Percentiles rank a stretch among this genome's conserved stretches.
Evolutionary conservation across 352 stramenopile species (phyloP).

Genomic region (Globisporangium uncinulatum): DNA sequence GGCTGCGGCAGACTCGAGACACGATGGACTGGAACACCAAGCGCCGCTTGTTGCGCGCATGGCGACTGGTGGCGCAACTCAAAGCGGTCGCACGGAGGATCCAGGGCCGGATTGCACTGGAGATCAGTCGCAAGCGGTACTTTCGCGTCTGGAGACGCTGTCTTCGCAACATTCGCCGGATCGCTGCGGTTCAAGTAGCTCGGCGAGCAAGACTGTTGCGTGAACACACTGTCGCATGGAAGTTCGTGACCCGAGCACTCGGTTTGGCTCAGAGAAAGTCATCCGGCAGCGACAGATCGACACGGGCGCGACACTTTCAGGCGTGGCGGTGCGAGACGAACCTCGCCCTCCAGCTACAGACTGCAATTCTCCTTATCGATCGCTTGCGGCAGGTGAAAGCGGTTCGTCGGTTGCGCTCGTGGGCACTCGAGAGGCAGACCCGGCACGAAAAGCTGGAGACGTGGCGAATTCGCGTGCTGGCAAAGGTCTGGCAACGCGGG

Average conservation of each 20-base stretch:
- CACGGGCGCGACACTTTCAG: conserved; percentile 1
- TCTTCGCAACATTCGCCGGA: background rate
- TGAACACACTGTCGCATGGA: conserved; percentile 24
- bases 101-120: background rate
- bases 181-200: background rate
- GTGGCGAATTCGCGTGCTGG: background rate
- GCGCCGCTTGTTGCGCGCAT: background rate
- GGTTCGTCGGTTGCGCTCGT: background rate
- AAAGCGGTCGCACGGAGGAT: background rate
- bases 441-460: background rate
- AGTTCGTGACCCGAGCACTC: conserved; percentile 11
- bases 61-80: background rate
- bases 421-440: background rate
- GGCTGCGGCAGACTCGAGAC: background rate
- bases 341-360: background rate
- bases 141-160: conserved; percentile 10
- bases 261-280: conserved; percentile 8
- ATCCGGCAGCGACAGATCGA: background rate
- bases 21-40: background rate
- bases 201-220: background rate
- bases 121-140: conserved; percentile 10
- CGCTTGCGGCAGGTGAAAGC: background rate
- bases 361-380: background rate
- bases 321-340: conserved; percentile 1
- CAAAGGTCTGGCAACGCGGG: conserved; percentile 6